Conservation (phyloP, 331 rosid genomes). For the Phaseolus coccineus region DNA sequence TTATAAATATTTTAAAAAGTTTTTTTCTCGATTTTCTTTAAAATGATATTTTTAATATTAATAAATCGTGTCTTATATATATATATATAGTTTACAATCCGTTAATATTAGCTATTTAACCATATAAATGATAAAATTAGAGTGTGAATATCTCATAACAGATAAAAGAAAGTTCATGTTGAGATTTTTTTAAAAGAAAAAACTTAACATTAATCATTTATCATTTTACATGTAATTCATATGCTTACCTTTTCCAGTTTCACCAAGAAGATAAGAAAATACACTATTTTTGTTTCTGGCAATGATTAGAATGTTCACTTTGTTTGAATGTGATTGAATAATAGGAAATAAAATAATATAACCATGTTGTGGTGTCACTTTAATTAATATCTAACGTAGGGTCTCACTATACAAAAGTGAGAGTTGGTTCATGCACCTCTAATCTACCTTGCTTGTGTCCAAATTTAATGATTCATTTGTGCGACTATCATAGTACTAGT, state of each 20-base stretch:
- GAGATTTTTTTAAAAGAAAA: not conserved
- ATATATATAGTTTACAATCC: too few species aligned
- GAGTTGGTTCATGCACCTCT: slow-evolving; percentile 35
- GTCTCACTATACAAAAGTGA: slow-evolving; percentile 43
- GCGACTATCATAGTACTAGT: not conserved
- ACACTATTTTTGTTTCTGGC: not conserved
- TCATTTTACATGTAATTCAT: not conserved
- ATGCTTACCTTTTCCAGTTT: not conserved
- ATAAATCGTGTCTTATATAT: too few species aligned
- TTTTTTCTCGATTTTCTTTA: too few species aligned
- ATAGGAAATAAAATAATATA: not conserved
- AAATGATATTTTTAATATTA: too few species aligned
- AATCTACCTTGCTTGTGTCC: not conserved
- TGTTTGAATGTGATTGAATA: not conserved
- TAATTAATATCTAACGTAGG: slow-evolving; percentile 9
- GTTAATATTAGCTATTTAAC: too few species aligned
- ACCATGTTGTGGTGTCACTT: slow-evolving; percentile 3
- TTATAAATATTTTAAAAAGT: too few species aligned
- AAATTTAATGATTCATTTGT: not conserved
- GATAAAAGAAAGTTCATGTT: not conserved
- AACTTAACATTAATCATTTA: not conserved
- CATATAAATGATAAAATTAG: too few species aligned
- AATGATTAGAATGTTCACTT: not conserved
- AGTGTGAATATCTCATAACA: too few species aligned
- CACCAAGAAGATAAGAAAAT: not conserved